Base-by-base conservation (phyloP, 768 basidiomycete genomes). In the Epithele typhae region DNA sequence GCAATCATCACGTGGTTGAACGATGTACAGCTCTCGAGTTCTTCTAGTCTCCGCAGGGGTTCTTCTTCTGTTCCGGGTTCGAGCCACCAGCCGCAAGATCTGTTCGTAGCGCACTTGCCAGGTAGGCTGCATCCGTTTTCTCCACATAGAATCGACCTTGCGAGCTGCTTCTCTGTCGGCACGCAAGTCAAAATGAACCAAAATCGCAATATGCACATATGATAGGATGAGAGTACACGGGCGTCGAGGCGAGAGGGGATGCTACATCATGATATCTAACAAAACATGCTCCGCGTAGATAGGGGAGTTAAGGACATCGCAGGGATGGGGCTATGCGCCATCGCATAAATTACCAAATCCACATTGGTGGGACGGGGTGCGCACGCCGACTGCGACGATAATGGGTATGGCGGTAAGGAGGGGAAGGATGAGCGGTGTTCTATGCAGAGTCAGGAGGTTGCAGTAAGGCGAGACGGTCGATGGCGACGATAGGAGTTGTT, bases 281-380 rank as follows among this genome's bases (percentile, higher is more conserved):
- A 22, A 39, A n/a, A 43, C 27, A 30, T 7, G 27, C 7, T 7
- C 27, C 14, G 27, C 27, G 27, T 30, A 30, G 14, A 14, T 30
- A 30, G 8, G 27, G 7, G 27, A 30, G 7, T 30, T 30, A 30
- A 30, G 8, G 27, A 14, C 27, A 30, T 30, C 27, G 27, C 27
- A 8, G n/a, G n/a, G n/a, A 36, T 9, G 30, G 27, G 32, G 32
- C 42, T 43, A 43, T 35, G 32, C 32, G 42, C 42, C 42, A 24
- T 35, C 34, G 8, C 21, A 43, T 43, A 43, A 43, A 33, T 43
- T 43, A 43, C 34, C 42, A 40, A 6, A 15, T 18, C 39, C 10
- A 3, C 39, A 8, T 18, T 18, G 27, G 14, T 14, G 8, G 27
- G 27, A 14, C 24, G 12, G n/a, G 23, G 14, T 23, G 17, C 17